Conservation (phyloP, 1,284 basidiomycete genomes). For the Sanghuangporus sanghuang region DNA sequence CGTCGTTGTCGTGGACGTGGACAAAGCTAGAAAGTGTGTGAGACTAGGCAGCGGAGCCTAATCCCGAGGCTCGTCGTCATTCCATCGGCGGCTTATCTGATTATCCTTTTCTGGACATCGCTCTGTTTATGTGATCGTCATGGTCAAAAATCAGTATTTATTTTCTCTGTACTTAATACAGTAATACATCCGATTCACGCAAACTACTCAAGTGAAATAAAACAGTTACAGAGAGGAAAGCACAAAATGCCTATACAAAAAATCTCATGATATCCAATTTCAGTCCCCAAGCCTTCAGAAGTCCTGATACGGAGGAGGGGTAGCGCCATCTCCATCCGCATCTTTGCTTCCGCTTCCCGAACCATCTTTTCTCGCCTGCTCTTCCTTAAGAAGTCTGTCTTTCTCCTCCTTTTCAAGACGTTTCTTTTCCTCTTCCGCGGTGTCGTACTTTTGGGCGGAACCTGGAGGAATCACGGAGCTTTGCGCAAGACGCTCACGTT, state of each 20-base stretch:
- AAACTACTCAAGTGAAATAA: background rate
- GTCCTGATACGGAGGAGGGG: constrained; percentile 65
- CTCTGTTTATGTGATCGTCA: no score
- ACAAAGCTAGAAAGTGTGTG: background rate
- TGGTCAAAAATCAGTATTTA: no score
- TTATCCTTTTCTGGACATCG: background rate
- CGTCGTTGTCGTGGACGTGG: background rate
- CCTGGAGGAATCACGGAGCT: constrained; percentile 11
- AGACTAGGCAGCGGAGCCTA: background rate
- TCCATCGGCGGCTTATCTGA: background rate
- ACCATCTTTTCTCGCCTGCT: constrained; percentile 14
- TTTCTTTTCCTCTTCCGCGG: constrained; percentile 64
- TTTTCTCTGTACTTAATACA: no score
- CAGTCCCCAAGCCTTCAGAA: constrained; percentile 26
- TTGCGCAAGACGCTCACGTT: constrained; percentile 30
- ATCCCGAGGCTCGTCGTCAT: background rate
- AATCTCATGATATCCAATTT: background rate
- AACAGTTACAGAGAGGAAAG: background rate
- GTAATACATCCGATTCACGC: background rate
- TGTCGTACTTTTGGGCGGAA: constrained; percentile 32
- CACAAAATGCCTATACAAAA: background rate
- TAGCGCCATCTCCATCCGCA: constrained; percentile 30
- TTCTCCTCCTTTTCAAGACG: constrained; percentile 61
- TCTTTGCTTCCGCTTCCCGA: constrained; percentile 14
- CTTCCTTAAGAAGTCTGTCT: constrained; percentile 41